These are phyloP conservation scores for Hyphopichia homilentoma DNA, from an alignment of 805 yeast genomes.

Conservation along the genomic window DNA sequence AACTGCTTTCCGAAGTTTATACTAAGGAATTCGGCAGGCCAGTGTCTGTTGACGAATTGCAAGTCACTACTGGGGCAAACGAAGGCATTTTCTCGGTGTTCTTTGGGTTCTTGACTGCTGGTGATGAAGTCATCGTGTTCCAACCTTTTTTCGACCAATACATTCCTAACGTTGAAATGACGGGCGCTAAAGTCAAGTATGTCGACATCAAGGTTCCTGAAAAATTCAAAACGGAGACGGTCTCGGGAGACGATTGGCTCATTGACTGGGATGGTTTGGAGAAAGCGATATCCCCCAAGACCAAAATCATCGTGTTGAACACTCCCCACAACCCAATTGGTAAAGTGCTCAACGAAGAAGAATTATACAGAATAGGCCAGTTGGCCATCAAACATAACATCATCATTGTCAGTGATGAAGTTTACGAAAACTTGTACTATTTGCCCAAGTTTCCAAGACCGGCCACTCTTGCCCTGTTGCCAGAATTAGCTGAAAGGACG, in stretches of 20 bases:
- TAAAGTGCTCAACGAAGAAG: slow-evolving; percentile 75
- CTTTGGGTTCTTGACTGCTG: slow-evolving; percentile 78
- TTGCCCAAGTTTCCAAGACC: slow-evolving; percentile 69
- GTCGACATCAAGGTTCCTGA: slow-evolving; percentile 83
- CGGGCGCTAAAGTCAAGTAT: slow-evolving; percentile 88
- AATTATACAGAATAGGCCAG: slow-evolving; percentile 70
- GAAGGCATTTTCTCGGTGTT: slow-evolving; percentile 88
- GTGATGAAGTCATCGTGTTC: slow-evolving; percentile 94
- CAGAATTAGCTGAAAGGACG: slow-evolving; percentile 75
- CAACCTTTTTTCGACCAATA: slow-evolving; percentile 98
- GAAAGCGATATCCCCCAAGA: slow-evolving; percentile 64
- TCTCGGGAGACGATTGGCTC: slow-evolving; percentile 83
- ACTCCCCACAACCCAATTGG: slow-evolving; percentile 98
- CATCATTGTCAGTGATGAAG: slow-evolving; percentile 86
- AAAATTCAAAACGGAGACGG: slow-evolving; percentile 57
- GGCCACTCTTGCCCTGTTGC: slow-evolving; percentile 62
- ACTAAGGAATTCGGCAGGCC: slow-evolving; percentile 59
- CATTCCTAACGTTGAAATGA: slow-evolving; percentile 86
- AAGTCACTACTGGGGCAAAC: slow-evolving; percentile 94
- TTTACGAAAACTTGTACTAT: slow-evolving; percentile 86
- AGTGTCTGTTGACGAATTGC: slow-evolving; percentile 58
- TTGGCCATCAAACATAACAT: slow-evolving; percentile 83
- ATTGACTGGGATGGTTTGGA: slow-evolving; percentile 77
- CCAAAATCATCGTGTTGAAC: slow-evolving; percentile 84
- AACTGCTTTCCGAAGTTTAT: slow-evolving; percentile 69